These are phyloP conservation scores for Zangia roseola DNA, from an alignment of 768 basidiomycete genomes.

Conservation along the genomic window DNA sequence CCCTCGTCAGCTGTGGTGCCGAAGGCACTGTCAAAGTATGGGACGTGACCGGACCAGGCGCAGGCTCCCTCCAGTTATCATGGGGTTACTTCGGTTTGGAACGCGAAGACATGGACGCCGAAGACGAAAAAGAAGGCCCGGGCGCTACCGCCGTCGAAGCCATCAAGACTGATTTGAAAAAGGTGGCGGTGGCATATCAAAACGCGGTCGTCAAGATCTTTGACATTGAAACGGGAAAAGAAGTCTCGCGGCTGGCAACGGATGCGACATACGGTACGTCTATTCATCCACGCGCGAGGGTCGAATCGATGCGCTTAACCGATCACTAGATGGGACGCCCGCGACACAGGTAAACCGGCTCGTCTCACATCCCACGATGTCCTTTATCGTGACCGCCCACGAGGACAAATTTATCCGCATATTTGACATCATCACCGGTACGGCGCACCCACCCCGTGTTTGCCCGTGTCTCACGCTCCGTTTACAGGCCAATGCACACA, in stretches of 20 bases:
- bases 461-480: conserved; percentile 1
- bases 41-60: conserved; percentile 74
- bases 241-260: conserved; percentile 59
- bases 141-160: conserved; percentile 85
- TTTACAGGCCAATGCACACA: conserved; percentile 77
- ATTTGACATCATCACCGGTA: conserved; percentile 82
- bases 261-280: conserved; percentile 57
- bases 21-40: conserved; percentile 94
- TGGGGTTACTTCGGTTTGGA: conserved; percentile 81
- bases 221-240: conserved; percentile 86
- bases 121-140: conserved; percentile 44
- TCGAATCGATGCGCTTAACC: conserved; percentile 1
- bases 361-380: conserved; percentile 87
- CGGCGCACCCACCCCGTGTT: conserved; percentile 22
- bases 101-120: conserved; percentile 34
- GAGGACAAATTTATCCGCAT: conserved; percentile 94
- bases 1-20: conserved; percentile 85
- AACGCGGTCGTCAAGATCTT: conserved; percentile 90
- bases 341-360: conserved; percentile 83
- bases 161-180: conserved; percentile 78
- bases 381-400: conserved; percentile 84
- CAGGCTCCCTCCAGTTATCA: conserved; percentile 60
- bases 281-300: neutral
- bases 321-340: conserved; percentile 60
- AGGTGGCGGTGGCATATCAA: conserved; percentile 87